phyloP scores from a whole-genome alignment of 345 rosid species.

The Boechera stricta region DNA sequence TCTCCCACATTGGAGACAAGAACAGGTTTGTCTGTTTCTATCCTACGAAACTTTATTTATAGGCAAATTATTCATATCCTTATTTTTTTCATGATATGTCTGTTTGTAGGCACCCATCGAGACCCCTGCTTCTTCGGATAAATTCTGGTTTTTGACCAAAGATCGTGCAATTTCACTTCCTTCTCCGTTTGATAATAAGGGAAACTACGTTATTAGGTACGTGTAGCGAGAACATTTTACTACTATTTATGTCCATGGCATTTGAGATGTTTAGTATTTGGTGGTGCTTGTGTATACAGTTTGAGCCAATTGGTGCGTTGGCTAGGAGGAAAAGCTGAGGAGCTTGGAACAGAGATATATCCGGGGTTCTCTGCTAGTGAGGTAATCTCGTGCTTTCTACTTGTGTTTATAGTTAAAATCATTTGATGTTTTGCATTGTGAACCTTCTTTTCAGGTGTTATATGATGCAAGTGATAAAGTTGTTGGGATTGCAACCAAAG shows the following conservation, averaged over 20 bases:
- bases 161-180: slow-evolving; percentile 81
- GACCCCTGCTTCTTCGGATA: slow-evolving; percentile 86
- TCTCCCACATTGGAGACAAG: slow-evolving; percentile 90
- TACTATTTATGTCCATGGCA: background rate
- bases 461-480: slow-evolving; percentile 69
- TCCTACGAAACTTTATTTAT: background rate
- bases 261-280: slow-evolving; percentile 24
- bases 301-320: slow-evolving; percentile 88
- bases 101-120: slow-evolving; percentile 72
- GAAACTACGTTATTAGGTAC: slow-evolving; percentile 93
- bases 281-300: slow-evolving; percentile 51
- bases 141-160: slow-evolving; percentile 85
- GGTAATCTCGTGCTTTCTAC: slow-evolving; percentile 50
- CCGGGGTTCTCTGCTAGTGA: slow-evolving; percentile 96
- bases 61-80: background rate
- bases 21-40: slow-evolving; percentile 61
- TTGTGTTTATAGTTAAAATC: background rate
- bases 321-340: slow-evolving; percentile 95
- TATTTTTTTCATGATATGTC: slow-evolving; percentile 18
- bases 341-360: slow-evolving; percentile 92
- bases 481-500: slow-evolving; percentile 87
- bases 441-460: slow-evolving; percentile 59
- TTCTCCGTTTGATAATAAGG: slow-evolving; percentile 82
- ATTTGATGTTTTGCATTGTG: slow-evolving; percentile 27
- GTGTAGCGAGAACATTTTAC: background rate